Conservation (phyloP, 768 basidiomycete species). For the Lepiota brunneoincarnata region DNA sequence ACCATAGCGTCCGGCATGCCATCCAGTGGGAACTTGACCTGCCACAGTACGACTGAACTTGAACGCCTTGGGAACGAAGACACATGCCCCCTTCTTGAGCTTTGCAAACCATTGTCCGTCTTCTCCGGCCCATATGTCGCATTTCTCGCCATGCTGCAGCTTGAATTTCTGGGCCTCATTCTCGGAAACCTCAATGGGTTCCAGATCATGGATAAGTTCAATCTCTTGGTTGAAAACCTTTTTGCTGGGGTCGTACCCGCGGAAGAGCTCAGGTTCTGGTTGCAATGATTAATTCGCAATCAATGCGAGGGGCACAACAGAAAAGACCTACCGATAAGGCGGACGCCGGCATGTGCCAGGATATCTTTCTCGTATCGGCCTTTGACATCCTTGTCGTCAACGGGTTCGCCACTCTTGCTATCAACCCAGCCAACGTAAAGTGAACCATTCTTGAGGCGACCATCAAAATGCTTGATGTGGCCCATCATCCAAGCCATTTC, state of each 20-base stretch:
- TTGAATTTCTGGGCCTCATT: constrained; percentile 95
- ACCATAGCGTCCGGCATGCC: constrained; percentile 95
- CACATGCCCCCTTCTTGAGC: constrained; percentile 95
- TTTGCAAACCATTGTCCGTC: constrained; percentile 98
- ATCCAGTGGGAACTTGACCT: constrained; percentile 96
- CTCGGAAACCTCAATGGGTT: constrained; percentile 90
- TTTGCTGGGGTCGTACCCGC: constrained; percentile 96
- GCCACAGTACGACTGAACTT: constrained; percentile 92
- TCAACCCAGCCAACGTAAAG: constrained; percentile 99
- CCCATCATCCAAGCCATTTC: constrained; percentile 99
- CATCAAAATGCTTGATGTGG: constrained; percentile 97
- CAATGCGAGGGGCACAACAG: neutral
- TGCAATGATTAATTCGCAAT: constrained; percentile 13
- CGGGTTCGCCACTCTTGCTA: constrained; percentile 86
- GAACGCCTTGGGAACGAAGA: constrained; percentile 94
- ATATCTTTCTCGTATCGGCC: constrained; percentile 95
- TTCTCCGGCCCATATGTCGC: constrained; percentile 90
- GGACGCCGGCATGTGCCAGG: constrained; percentile 85
- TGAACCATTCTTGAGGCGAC: constrained; percentile 88
- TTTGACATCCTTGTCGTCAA: constrained; percentile 97
- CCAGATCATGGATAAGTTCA: constrained; percentile 94
- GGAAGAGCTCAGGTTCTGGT: constrained; percentile 94
- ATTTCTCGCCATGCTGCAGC: constrained; percentile 93
- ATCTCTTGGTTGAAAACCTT: constrained; percentile 98
- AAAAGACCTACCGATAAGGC: constrained; percentile 78